phyloP scores from a whole-genome alignment of 768 basidiomycete species.

The Boletus vinaceobasis region DNA sequence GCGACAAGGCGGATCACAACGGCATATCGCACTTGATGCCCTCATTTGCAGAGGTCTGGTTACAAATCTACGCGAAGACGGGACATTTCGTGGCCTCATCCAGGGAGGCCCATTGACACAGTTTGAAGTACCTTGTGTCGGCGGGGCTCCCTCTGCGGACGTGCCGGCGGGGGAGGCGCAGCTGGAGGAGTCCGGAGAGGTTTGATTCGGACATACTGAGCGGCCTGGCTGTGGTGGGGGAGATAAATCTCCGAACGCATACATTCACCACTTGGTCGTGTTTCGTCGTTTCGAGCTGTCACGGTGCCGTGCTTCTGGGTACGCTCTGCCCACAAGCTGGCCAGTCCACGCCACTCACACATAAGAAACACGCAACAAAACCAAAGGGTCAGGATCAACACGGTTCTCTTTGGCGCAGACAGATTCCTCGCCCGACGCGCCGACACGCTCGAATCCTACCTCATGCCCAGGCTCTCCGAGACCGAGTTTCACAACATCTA shows the following conservation, averaged over 20 bases:
- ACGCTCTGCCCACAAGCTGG: neutral
- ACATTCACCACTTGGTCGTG: slow-evolving; percentile 6
- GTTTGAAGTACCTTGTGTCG: slow-evolving; percentile 28
- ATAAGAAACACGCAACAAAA: neutral
- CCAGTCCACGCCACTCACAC: neutral
- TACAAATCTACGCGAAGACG: slow-evolving; percentile 72
- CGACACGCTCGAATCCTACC: slow-evolving; percentile 16
- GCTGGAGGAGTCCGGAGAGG: too few relatives aligned
- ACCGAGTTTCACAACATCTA: slow-evolving; percentile 26
- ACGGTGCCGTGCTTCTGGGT: neutral
- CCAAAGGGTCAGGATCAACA: neutral
- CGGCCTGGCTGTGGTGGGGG: neutral
- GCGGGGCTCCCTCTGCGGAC: neutral
- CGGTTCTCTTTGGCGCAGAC: neutral
- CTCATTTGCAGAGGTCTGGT: slow-evolving; percentile 61
- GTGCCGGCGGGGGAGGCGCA: neutral
- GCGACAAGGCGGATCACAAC: slow-evolving; percentile 44
- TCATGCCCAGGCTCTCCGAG: slow-evolving; percentile 22
- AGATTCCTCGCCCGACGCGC: neutral
- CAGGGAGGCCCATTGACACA: slow-evolving; percentile 63
- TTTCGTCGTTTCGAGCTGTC: slow-evolving; percentile 3
- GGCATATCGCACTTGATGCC: slow-evolving; percentile 65
- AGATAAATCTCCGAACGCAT: slow-evolving; percentile 12
- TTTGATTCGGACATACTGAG: slow-evolving; percentile 11
- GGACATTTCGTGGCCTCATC: slow-evolving; percentile 51